phyloP scores from a whole-genome alignment of 2,329 filamentous ascomycete species.

The Sclerotinia subarctica region DNA sequence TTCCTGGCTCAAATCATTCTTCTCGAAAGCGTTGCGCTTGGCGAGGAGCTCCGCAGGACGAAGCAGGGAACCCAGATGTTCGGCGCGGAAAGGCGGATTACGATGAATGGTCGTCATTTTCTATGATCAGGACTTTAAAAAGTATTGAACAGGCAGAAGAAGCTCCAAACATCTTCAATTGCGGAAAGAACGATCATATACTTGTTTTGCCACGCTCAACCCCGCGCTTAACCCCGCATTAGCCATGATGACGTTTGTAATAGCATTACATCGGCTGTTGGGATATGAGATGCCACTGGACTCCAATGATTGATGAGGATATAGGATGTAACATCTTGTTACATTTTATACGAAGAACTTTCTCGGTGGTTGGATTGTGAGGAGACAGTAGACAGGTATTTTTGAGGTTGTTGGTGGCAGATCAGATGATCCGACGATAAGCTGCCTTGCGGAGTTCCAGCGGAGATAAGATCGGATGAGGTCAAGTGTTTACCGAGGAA shows the following conservation, averaged over 20 bases:
- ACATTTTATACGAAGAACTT: not conserved
- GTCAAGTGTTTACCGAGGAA: not conserved
- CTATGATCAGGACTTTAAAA: not conserved
- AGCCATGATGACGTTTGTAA: not conserved
- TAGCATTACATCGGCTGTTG: not conserved
- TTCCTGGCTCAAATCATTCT: slow-evolving; percentile 46
- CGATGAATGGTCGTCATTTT: slow-evolving; percentile 26
- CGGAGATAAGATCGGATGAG: not conserved
- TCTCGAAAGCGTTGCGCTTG: slow-evolving; percentile 53
- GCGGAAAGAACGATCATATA: slow-evolving; percentile 1
- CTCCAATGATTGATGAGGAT: too few relatives aligned
- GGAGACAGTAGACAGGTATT: not conserved
- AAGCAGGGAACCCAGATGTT: slow-evolving; percentile 63
- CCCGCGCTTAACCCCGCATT: slow-evolving; percentile 9
- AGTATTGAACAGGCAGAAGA: not conserved
- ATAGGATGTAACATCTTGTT: not conserved
- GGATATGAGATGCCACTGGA: not conserved
- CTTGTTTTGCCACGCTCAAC: not conserved
- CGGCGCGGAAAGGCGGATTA: slow-evolving; percentile 55
- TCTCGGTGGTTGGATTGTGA: not conserved
- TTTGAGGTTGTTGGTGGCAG: not conserved
- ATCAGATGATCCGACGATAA: not conserved
- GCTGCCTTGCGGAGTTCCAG: not conserved
- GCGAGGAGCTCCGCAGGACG: slow-evolving; percentile 56
- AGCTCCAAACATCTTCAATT: not conserved